These are phyloP conservation scores for Calvatia gigantea DNA, from an alignment of 768 basidiomycete genomes.

Conservation along the genomic window DNA sequence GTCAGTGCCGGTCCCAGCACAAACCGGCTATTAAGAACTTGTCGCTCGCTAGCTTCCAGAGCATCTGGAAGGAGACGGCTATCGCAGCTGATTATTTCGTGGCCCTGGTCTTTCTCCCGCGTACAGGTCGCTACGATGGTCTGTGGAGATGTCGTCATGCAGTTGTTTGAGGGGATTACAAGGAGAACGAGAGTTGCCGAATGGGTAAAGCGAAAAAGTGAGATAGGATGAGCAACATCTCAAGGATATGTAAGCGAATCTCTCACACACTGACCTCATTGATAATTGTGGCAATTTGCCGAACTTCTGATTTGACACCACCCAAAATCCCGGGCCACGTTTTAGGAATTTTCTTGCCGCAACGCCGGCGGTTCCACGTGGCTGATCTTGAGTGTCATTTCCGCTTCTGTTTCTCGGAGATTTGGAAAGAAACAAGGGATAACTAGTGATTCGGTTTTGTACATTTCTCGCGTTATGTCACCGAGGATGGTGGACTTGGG, in stretches of 20 bases:
- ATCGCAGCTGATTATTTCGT: not conserved
- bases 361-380: not conserved
- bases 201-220: not conserved
- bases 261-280: not conserved
- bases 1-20: not conserved
- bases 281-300: not conserved
- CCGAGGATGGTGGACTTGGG: too few species aligned
- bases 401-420: too few species aligned
- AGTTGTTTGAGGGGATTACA: not conserved
- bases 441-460: too few species aligned
- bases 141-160: not conserved
- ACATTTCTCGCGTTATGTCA: too few species aligned
- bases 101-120: not conserved
- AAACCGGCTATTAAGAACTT: constrained; percentile 2
- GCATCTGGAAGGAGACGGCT: constrained; percentile 34
- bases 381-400: too few species aligned
- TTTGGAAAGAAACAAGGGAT: too few species aligned
- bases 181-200: not conserved
- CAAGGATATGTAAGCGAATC: not conserved
- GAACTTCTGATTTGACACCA: too few species aligned
- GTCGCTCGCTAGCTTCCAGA: too few species aligned
- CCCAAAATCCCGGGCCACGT: not conserved
- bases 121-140: not conserved
- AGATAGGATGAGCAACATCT: not conserved
- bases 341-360: not conserved